A percentile compares a stretch with the other conserved stretches of the same genome.
Conservation (phyloP, 2,329 filamentous ascomycete species). For the Fusarium cyanostomum region DNA sequence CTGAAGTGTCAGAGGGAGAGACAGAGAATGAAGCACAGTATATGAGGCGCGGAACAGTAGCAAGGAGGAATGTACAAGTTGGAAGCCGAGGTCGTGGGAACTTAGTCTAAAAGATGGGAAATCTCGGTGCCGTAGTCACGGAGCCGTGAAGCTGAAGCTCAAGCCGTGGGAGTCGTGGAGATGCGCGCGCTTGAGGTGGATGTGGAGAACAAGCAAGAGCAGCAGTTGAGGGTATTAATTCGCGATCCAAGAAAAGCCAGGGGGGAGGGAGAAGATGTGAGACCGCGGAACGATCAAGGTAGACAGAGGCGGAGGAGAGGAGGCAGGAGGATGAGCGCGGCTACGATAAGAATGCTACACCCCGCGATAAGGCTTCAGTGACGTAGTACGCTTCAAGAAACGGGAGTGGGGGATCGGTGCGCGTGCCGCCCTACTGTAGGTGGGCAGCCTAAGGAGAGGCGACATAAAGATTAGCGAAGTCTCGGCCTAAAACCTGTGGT, state of each 20-base stretch:
- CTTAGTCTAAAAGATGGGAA: neutral
- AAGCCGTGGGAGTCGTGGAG: conserved; percentile 5
- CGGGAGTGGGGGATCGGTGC: conserved; percentile 32
- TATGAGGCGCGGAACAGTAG: neutral
- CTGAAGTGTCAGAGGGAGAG: neutral
- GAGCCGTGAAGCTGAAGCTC: conserved; percentile 6
- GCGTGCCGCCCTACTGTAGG: conserved; percentile 21
- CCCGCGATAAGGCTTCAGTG: conserved; percentile 42
- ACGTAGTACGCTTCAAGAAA: conserved; percentile 25
- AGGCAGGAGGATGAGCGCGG: conserved; percentile 31
- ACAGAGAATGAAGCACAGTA: neutral
- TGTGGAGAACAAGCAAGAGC: conserved; percentile 2
- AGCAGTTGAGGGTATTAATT: conserved; percentile 1
- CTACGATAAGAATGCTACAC: conserved; percentile 43
- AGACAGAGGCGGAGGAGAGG: neutral
- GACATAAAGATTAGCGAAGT: no score
- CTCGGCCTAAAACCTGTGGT: no score
- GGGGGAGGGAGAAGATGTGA: conserved; percentile 3
- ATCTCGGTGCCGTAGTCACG: neutral
- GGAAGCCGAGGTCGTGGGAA: neutral
- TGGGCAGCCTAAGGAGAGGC: no score
- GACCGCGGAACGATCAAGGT: conserved; percentile 20
- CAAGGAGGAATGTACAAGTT: neutral
- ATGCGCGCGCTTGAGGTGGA: conserved; percentile 3
- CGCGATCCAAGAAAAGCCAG: neutral